These are phyloP conservation scores for Colletotrichum sp. DNA, from an alignment of 2,329 filamentous ascomycete genomes.

Conservation along the genomic window DNA sequence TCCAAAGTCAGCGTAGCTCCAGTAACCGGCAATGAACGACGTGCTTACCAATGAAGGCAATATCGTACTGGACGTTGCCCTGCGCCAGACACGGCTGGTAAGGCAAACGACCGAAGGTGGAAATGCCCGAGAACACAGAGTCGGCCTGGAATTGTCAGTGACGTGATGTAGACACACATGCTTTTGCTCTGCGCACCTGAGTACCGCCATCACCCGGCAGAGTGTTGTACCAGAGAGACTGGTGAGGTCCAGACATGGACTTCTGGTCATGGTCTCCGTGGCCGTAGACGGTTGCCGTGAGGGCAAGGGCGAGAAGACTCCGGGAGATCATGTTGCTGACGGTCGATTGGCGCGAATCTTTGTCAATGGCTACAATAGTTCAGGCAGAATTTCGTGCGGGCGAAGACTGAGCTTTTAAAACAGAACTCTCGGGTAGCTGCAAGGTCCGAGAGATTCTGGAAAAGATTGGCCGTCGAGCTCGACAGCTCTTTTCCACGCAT, in stretches of 20 bases:
- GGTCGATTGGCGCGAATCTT: not conserved
- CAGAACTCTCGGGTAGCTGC: not conserved
- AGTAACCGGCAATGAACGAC: not conserved
- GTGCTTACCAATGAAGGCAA: constrained; percentile 77
- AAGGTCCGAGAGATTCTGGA: not conserved
- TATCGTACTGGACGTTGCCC: constrained; percentile 76
- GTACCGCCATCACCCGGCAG: constrained; percentile 85
- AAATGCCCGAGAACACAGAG: constrained; percentile 87
- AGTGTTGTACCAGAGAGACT: constrained; percentile 81
- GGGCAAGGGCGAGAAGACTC: constrained; percentile 38
- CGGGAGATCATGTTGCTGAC: constrained; percentile 30
- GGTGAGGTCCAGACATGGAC: constrained; percentile 70
- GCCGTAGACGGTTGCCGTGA: constrained; percentile 57
- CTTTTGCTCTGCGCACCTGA: constrained; percentile 58
- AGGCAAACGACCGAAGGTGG: constrained; percentile 80
- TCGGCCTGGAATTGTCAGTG: constrained; percentile 64
- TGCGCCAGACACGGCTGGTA: constrained; percentile 80
- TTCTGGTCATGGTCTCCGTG: constrained; percentile 68
- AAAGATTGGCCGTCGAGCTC: not conserved
- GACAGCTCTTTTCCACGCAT: constrained; percentile 12
- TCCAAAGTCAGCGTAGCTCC: not conserved
- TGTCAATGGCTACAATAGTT: not conserved
- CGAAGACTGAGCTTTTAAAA: constrained; percentile 4
- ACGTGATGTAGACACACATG: not conserved
- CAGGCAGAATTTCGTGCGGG: not conserved